Conservation (phyloP, 1,284 basidiomycete species). For the Coriolopsis trogii region DNA sequence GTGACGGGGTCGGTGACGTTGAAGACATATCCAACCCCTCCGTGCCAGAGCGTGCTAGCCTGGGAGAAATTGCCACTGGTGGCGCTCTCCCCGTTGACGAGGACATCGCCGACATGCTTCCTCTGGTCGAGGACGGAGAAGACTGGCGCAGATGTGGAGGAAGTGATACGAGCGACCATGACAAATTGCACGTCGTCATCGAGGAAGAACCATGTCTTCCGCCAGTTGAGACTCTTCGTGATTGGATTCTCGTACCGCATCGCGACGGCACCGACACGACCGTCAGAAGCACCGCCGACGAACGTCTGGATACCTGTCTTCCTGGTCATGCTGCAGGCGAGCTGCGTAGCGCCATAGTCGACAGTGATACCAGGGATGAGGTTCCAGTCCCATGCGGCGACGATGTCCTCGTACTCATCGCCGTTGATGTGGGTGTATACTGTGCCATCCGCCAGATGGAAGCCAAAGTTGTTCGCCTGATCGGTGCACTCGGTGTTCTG, state of each 20-base stretch:
- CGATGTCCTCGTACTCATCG: constrained; percentile 70
- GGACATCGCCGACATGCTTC: constrained; percentile 44
- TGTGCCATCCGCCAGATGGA: constrained; percentile 68
- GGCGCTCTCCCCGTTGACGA: constrained; percentile 43
- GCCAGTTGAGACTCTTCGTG: constrained; percentile 57
- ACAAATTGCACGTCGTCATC: constrained; percentile 63
- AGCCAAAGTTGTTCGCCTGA: constrained; percentile 65
- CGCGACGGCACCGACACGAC: constrained; percentile 52
- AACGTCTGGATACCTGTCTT: constrained; percentile 53
- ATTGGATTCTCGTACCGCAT: constrained; percentile 68
- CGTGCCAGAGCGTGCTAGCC: constrained; percentile 55
- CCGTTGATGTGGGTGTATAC: constrained; percentile 66
- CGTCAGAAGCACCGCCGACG: constrained; percentile 67
- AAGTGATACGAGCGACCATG: constrained; percentile 55
- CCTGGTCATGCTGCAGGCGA: constrained; percentile 46
- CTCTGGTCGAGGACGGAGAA: constrained; percentile 70
- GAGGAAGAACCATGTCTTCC: constrained; percentile 76
- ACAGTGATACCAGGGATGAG: constrained; percentile 68
- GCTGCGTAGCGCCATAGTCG: constrained; percentile 56
- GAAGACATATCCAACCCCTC: constrained; percentile 57
- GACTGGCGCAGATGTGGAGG: constrained; percentile 49
- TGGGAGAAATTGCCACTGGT: constrained; percentile 39
- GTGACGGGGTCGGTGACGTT: constrained; percentile 29
- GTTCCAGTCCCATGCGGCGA: constrained; percentile 74
- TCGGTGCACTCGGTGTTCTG: constrained; percentile 69